A percentile compares a stretch with the other conserved stretches of the same genome.
Evolutionary conservation across 1,284 basidiomycete genomes (phyloP).

Genomic region (Cutaneotrichosporon curvatum): DNA sequence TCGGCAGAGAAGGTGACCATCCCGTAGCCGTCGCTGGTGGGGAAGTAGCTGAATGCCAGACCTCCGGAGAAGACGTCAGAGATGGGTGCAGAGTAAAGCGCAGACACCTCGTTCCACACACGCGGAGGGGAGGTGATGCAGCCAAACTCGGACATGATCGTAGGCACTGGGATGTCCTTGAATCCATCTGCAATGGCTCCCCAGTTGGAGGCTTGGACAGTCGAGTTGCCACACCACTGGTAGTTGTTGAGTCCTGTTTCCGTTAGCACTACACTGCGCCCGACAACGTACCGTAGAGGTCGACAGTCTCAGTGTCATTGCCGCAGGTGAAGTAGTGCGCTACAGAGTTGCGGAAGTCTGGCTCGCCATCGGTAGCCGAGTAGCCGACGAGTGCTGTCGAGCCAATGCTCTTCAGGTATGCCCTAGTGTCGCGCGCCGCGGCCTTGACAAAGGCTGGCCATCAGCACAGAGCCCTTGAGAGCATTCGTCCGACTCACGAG

Average conservation of each 20-base stretch:
- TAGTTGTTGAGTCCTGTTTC: constrained; percentile 43
- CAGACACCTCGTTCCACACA: constrained; percentile 69
- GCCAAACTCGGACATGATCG: constrained; percentile 88
- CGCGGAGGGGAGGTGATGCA: constrained; percentile 61
- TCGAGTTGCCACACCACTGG: constrained; percentile 69
- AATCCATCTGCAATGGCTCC: constrained; percentile 44
- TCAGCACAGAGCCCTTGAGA: neutral
- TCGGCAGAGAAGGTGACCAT: constrained; percentile 63
- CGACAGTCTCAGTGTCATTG: constrained; percentile 61
- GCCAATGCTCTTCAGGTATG: constrained; percentile 67
- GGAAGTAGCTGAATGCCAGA: constrained; percentile 71
- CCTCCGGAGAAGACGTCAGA: constrained; percentile 78
- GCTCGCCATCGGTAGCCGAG: constrained; percentile 69
- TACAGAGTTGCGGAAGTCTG: constrained; percentile 60
- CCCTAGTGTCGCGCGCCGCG: constrained; percentile 76
- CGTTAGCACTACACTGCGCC: neutral
- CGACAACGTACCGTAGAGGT: constrained; percentile 70
- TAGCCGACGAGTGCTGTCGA: constrained; percentile 72
- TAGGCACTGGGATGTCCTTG: constrained; percentile 60
- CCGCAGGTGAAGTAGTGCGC: constrained; percentile 79
- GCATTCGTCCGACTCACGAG: constrained; percentile 41
- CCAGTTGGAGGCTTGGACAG: constrained; percentile 53
- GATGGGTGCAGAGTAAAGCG: constrained; percentile 67
- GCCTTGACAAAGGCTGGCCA: constrained; percentile 69
- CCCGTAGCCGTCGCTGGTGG: constrained; percentile 69